Conservation (phyloP, 495 filamentous ascomycete species). For the Penicillium daleae region DNA sequence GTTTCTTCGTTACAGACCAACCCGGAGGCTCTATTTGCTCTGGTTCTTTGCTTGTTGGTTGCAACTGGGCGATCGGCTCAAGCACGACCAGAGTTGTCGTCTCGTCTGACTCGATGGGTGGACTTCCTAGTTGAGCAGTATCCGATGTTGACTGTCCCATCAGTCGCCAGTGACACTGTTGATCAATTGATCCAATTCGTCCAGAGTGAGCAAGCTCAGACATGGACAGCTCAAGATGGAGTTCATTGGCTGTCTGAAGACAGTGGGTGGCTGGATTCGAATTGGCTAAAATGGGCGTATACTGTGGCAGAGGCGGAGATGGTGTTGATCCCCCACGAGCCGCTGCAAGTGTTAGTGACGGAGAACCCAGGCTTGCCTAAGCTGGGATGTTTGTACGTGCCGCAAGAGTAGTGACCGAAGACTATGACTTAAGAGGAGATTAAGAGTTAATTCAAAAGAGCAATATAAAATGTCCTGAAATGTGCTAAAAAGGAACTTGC, state of each 20-base stretch:
- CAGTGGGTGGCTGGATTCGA: conserved; percentile 44
- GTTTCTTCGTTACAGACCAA: conserved; percentile 29
- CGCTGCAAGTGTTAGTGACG: conserved; percentile 35
- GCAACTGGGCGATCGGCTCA: conserved; percentile 26
- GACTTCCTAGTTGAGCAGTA: conserved; percentile 44
- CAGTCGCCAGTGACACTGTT: conserved; percentile 4
- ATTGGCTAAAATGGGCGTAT: conserved; percentile 50
- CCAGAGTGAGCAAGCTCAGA: conserved; percentile 26
- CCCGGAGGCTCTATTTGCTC: conserved; percentile 28
- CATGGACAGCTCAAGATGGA: conserved; percentile 20
- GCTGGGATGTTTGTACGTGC: conserved; percentile 47
- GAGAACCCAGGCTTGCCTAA: conserved; percentile 37
- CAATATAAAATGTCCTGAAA: neutral
- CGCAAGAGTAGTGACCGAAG: conserved; percentile 28
- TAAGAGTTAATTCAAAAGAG: neutral
- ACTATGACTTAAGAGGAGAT: no score
- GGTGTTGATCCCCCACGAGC: conserved; percentile 44
- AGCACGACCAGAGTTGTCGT: conserved; percentile 24
- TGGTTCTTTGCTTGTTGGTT: conserved; percentile 25
- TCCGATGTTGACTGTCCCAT: conserved; percentile 22
- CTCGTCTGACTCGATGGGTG: conserved; percentile 43
- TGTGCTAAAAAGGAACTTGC: conserved; percentile 14
- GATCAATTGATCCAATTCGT: conserved; percentile 23
- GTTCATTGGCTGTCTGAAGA: conserved; percentile 28
- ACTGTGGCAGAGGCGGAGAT: conserved; percentile 44